phyloP scores from a whole-genome alignment of 2,329 filamentous ascomycete species.

The Phyllosticta citriasiana region DNA sequence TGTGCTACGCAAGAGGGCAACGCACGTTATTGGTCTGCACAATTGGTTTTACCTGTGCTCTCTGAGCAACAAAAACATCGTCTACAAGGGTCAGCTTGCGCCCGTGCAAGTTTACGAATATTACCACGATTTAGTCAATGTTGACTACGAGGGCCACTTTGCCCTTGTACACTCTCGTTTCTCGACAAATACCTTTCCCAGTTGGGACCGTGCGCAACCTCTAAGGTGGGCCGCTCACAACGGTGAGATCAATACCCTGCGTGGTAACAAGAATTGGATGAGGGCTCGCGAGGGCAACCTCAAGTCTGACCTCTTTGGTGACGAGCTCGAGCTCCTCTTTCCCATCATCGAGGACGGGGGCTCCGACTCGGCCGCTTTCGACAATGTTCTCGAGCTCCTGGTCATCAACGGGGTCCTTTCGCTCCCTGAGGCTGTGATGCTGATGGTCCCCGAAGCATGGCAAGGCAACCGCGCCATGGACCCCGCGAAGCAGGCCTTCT shows the following conservation, averaged over 20 bases:
- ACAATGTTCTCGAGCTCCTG: constrained; percentile 89
- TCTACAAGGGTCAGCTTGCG: constrained; percentile 95
- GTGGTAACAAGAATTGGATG: constrained; percentile 99
- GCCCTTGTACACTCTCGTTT: constrained; percentile 95
- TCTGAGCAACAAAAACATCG: constrained; percentile 94
- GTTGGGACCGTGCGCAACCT: constrained; percentile 95
- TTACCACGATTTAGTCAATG: constrained; percentile 92
- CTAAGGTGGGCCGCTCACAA: constrained; percentile 96
- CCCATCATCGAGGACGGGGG: constrained; percentile 94
- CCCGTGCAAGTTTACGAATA: constrained; percentile 96
- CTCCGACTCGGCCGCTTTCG: constrained; percentile 92
- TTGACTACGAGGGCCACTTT: constrained; percentile 95
- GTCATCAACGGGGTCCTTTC: constrained; percentile 95
- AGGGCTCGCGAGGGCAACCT: constrained; percentile 89
- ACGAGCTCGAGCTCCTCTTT: constrained; percentile 82
- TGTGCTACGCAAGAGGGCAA: constrained; percentile 86
- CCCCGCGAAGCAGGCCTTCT: constrained; percentile 90
- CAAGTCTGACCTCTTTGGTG: constrained; percentile 84
- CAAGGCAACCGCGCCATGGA: constrained; percentile 90
- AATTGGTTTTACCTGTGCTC: constrained; percentile 99
- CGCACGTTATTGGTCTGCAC: constrained; percentile 86
- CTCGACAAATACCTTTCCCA: constrained; percentile 96
- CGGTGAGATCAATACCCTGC: constrained; percentile 94
- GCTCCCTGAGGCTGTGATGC: constrained; percentile 91
- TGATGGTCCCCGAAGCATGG: constrained; percentile 98